Evolutionary conservation across 192 early-diverging fungal species (phyloP).

Genomic region (Oehlia diaphana): DNA sequence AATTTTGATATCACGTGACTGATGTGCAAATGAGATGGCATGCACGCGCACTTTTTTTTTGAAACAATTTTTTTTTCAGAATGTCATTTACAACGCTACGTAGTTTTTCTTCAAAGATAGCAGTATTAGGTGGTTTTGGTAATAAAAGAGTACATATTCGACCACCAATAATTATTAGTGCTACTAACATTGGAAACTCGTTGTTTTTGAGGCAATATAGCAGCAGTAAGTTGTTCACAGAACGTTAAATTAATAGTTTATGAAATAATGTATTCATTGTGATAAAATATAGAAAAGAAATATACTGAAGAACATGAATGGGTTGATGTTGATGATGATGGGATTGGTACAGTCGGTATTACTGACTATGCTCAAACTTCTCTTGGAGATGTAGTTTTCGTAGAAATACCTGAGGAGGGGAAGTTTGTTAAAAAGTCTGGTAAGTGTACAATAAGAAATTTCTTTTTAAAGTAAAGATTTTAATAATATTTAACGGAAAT

Average conservation of each 20-base stretch:
- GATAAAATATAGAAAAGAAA: background rate
- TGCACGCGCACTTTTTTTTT: too few species aligned
- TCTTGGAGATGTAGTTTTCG: conserved; percentile 94
- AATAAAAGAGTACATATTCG: background rate
- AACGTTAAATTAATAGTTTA: background rate
- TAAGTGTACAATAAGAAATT: conserved; percentile 36
- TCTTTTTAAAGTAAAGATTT: background rate
- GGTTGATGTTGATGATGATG: conserved; percentile 73
- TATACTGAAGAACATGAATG: conserved; percentile 94
- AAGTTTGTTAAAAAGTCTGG: conserved; percentile 60
- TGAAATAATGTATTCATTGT: background rate
- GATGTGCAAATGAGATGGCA: too few species aligned
- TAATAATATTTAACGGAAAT: background rate
- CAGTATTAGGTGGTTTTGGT: background rate
- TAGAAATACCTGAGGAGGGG: conserved; percentile 80
- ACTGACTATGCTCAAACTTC: conserved; percentile 88
- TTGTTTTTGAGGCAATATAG: background rate
- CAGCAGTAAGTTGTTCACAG: background rate
- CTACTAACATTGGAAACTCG: background rate
- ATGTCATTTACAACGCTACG: background rate
- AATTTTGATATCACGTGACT: too few species aligned
- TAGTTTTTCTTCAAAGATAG: background rate
- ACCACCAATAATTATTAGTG: background rate
- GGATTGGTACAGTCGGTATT: conserved; percentile 86
- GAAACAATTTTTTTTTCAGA: background rate